phyloP scores from a whole-genome alignment of 2,329 filamentous ascomycete genomes.

The Penicillium sp. region DNA sequence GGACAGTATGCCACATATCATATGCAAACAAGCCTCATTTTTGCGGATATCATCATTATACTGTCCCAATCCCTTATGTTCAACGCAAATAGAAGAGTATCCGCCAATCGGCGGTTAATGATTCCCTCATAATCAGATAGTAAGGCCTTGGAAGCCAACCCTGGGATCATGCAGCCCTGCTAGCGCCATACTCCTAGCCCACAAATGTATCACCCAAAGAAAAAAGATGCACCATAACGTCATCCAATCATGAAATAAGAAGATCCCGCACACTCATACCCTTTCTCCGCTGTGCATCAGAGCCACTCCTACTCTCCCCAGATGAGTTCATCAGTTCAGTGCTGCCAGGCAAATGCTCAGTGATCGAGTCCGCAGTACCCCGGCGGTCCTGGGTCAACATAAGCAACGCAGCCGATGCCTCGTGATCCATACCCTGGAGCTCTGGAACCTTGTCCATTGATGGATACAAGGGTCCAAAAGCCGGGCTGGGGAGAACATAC shows the following conservation, averaged over 20 bases:
- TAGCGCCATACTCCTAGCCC: background rate
- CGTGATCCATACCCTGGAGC: slow-evolving; percentile 56
- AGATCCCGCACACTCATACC: slow-evolving; percentile 56
- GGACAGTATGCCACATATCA: background rate
- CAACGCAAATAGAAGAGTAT: background rate
- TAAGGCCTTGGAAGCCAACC: background rate
- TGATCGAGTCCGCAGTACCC: slow-evolving; percentile 38
- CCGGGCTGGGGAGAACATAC: slow-evolving; percentile 37
- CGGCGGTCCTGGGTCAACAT: slow-evolving; percentile 82
- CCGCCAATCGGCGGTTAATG: background rate
- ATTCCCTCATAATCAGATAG: background rate
- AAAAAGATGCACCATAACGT: background rate
- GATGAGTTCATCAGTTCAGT: slow-evolving; percentile 2
- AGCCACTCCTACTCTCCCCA: slow-evolving; percentile 2
- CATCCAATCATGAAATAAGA: slow-evolving; percentile 43
- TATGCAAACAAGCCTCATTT: background rate
- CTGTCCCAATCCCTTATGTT: background rate
- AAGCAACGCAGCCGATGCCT: slow-evolving; percentile 77
- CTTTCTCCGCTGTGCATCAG: slow-evolving; percentile 34
- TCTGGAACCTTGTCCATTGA: slow-evolving; percentile 22
- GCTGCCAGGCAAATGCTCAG: slow-evolving; percentile 18
- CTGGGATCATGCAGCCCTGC: background rate
- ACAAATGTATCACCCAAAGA: background rate
- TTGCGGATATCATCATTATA: background rate
- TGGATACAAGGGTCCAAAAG: slow-evolving; percentile 28